Evolutionary conservation across 169 alveolate species (phyloP), one percentile per base, ranked within the genome.

Genomic region (Theileria annulata): DNA sequence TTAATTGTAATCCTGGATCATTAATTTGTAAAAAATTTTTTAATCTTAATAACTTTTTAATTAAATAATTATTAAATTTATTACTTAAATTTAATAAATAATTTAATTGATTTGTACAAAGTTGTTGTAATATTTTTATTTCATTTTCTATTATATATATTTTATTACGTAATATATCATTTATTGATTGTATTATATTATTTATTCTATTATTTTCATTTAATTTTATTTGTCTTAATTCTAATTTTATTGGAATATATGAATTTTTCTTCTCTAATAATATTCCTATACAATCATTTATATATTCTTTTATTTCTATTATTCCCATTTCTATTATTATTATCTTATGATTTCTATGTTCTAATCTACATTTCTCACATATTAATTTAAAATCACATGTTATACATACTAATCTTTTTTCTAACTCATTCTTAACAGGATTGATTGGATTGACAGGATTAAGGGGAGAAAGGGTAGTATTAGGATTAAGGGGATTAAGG

Each of bases 1-100:
- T 84, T 12, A 84, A 72, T 0, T 75, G 81, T 62, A 84, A 51
- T 17, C 90, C 90, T 3, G 86, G 62, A 31, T 84, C 72, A n/a
- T 76, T 27, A 54, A 84, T 23, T 28, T 71, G 48, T 31, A 33
- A 30, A 8, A 84, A 58, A 13, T 72, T 56, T 60, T 76, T 77
- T 71, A 84, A 68, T 51, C 74, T 80, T 13, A 63, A 13, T 0
- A 82, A 17, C 48, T 76, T 69, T 15, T 78, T 77, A 10, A 42
- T 5, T 37, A 84, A 35, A 33, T 84, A 84, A 5, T 49, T 49
- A 68, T 37, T 70, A 33, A 49, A 67, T 37, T 58, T 68, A 12
- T 69, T 71, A 33, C 85, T 64, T 49, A 75, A 71, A 48, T 84
- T 75, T 69, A 68, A 51, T 62, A 84, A 9, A 48, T 79, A 49